Base-by-base conservation (phyloP, 352 stramenopile genomes). In the Phytophthora sojae region DNA sequence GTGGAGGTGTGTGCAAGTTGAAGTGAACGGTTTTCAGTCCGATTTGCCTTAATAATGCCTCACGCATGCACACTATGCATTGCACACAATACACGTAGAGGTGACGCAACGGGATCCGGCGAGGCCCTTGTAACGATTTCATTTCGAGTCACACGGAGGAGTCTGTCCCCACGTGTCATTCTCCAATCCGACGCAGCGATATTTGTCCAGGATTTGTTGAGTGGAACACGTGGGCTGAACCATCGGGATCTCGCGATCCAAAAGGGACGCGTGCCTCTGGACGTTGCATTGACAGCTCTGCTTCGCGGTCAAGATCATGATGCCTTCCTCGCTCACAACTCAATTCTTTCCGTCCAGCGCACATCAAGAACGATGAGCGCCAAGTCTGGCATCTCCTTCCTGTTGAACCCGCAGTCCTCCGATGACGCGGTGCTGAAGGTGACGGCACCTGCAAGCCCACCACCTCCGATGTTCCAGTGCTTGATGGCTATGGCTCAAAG, bases 341-440 rank as follows among this genome's bases (percentile, higher is more conserved):
- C 57, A 71, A 67, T 61, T 61, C 47, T n/a, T 57, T 25, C 57
- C n/a, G 50, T 57, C 21, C 21, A 52, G 35, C 57, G 21, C 57
- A 67, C 32, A 37, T 39, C 26, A 21, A 1, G 21, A 42, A 61
- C 21, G 7, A 82, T 82, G 75, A 67, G 67, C 56, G 51, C 39
- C 39, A 81, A 81, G 52, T 56, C 67, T 37, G 68, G 72, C 67
- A 80, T 82, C 47, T 70, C 75, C 19, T 82, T 82, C 72, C 72
- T 82, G 32, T 57, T 82, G 63, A 82, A 82, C 60, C 75, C 72
- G 29, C 67, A 59, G 30, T 51, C 37, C 2, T 56, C 67, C 15
- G 57, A 44, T 17, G 49, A 47, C 6, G 30, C 15, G 44, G 32
- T 23, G 8, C 53, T 26, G 2, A 57, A 54, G n/a, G 8, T 64